Conservation (phyloP, 2,329 filamentous ascomycete species). For the Neofusicoccum umdonicola region DNA sequence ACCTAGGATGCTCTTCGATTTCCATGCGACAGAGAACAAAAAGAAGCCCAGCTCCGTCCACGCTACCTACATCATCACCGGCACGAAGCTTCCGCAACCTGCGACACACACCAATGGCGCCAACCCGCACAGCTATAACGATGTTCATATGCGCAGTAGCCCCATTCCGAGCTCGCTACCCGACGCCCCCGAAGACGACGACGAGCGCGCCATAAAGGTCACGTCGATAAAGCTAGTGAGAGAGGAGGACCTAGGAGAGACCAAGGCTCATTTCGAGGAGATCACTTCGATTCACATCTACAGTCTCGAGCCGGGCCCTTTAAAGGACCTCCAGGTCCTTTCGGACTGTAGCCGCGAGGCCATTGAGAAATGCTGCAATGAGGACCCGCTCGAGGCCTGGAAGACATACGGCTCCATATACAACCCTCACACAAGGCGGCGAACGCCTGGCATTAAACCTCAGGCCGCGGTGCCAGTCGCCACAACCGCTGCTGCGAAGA, state of each 20-base stretch:
- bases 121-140: conserved; percentile 59
- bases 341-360: conserved; percentile 64
- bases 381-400: conserved; percentile 59
- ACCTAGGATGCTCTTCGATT: conserved; percentile 79
- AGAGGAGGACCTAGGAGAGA: conserved; percentile 70
- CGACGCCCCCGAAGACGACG: conserved; percentile 39
- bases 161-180: conserved; percentile 62
- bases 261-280: conserved; percentile 66
- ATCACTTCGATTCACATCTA: conserved; percentile 83
- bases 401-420: conserved; percentile 70
- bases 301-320: conserved; percentile 69
- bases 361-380: conserved; percentile 55
- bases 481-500: conserved; percentile 23
- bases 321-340: conserved; percentile 63
- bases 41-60: conserved; percentile 73
- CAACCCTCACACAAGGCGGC: conserved; percentile 65
- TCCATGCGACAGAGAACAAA: conserved; percentile 73
- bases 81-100: conserved; percentile 53
- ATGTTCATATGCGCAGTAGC: conserved; percentile 65
- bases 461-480: conserved; percentile 25
- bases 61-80: conserved; percentile 88
- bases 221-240: conserved; percentile 65
- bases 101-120: background rate
- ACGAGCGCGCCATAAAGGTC: conserved; percentile 49
- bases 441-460: conserved; percentile 35